Conservation (phyloP, 1,284 basidiomycete genomes). For the Waitea zeae region DNA sequence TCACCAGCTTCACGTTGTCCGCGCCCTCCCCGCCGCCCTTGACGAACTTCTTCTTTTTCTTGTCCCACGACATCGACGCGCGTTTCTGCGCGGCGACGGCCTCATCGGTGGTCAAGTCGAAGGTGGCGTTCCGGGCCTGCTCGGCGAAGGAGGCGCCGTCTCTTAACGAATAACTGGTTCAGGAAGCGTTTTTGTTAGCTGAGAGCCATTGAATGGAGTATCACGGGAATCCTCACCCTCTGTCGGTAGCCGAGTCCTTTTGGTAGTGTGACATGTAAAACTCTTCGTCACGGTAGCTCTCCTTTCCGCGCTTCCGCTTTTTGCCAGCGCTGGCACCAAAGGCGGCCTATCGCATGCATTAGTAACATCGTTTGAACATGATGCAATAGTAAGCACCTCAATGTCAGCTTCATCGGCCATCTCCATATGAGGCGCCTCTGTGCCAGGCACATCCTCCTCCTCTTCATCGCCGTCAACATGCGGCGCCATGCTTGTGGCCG, state of each 20-base stretch:
- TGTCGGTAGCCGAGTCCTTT: conserved; percentile 72
- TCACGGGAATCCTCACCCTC: conserved; percentile 52
- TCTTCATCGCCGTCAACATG: conserved; percentile 19
- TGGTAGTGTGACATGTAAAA: conserved; percentile 91
- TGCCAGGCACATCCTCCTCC: conserved; percentile 14
- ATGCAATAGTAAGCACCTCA: conserved; percentile 25
- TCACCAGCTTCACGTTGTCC: conserved; percentile 91
- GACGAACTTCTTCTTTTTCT: conserved; percentile 92
- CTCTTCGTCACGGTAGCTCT: conserved; percentile 58
- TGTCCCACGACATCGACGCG: conserved; percentile 74
- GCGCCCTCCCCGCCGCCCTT: conserved; percentile 73
- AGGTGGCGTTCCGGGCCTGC: conserved; percentile 66
- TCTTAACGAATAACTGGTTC: conserved; percentile 67
- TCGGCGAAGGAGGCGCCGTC: conserved; percentile 78
- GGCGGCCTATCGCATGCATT: conserved; percentile 33
- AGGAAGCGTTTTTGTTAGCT: no score
- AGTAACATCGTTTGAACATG: neutral
- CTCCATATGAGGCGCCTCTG: conserved; percentile 25
- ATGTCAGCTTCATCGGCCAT: conserved; percentile 70
- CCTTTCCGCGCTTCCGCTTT: conserved; percentile 23
- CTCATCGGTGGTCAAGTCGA: conserved; percentile 80
- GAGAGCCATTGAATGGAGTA: conserved; percentile 2
- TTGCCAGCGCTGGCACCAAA: conserved; percentile 49
- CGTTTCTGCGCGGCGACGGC: conserved; percentile 41
- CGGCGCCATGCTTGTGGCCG: conserved; percentile 16